phyloP scores from a whole-genome alignment of 805 yeast species.

The Kregervanrija pseudodelftensis region DNA sequence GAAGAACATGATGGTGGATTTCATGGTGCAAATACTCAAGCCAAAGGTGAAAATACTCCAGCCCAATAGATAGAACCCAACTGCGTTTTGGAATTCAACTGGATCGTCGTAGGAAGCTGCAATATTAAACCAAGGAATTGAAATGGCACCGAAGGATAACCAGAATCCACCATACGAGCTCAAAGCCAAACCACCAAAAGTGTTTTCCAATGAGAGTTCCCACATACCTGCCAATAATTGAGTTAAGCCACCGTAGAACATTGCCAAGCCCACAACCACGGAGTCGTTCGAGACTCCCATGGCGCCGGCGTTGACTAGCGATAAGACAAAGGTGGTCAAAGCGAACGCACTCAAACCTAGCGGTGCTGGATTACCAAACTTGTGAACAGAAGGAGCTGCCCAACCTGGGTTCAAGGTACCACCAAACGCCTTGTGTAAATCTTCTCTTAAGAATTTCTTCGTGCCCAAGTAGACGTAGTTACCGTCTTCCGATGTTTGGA shows the following conservation, averaged over 20 bases:
- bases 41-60: slow-evolving; percentile 61
- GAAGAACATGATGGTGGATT: slow-evolving; percentile 47
- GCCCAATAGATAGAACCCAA: slow-evolving; percentile 53
- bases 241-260: slow-evolving; percentile 67
- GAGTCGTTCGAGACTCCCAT: slow-evolving; percentile 58
- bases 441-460: slow-evolving; percentile 56
- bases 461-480: slow-evolving; percentile 67
- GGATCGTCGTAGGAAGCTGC: slow-evolving; percentile 40
- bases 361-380: slow-evolving; percentile 71
- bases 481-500: slow-evolving; percentile 47
- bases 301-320: slow-evolving; percentile 56
- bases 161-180: slow-evolving; percentile 67
- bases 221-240: slow-evolving; percentile 70
- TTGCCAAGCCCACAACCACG: slow-evolving; percentile 57
- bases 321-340: slow-evolving; percentile 57
- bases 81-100: slow-evolving; percentile 39
- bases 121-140: slow-evolving; percentile 51
- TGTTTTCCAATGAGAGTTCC: slow-evolving; percentile 69
- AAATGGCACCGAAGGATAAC: slow-evolving; percentile 66
- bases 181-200: slow-evolving; percentile 65
- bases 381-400: slow-evolving; percentile 48
- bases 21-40: slow-evolving; percentile 49
- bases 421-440: slow-evolving; percentile 64
- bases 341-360: slow-evolving; percentile 69
- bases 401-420: slow-evolving; percentile 76